Evolutionary conservation across 805 yeast species (phyloP), one percentile per base, ranked within the genome.

Genomic region (Hanseniaspora nectarophila): DNA sequence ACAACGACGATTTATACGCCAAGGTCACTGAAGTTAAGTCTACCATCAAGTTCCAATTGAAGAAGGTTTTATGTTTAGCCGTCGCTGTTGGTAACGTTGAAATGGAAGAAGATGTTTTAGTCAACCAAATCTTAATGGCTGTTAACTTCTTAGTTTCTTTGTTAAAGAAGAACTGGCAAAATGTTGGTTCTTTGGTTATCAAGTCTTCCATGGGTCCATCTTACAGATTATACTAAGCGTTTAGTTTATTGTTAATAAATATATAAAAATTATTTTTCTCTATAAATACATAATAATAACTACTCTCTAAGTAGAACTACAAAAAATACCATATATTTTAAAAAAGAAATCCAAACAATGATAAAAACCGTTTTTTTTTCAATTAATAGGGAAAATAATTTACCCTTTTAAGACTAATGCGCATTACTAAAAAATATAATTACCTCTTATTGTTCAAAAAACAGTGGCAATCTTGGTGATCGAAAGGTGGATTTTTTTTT

Each of bases 151-250:
- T 92, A 74, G 98, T 92, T 65, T 92, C 99, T 63, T 78, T 92
- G 76, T 82, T 92, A 75, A 92, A 92, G 95, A 92, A 92, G 90
- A 87, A 92, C 95, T 92, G 99, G 99, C 99, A 92, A 82, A 92
- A 92, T 78, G 97, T 92, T 72, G 98, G 98, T 69, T 92, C 98
- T 70, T 79, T 92, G 75, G 97, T 89, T 72, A 83, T 92, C 80
- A 92, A 92, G 81, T 87, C 96, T 60, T 81, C 97, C 75, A 92
- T 92, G 99, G 98, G 99, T 78, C 98, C 97, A 73, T 85, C 97
- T 72, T 87, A 82, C 94, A 89, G 97, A 85, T 82, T 92, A 74
- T 92, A 92, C 92, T 92, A 89, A 77, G 70, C 66, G 48, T 18
- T 21, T 34, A 20, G 37, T 35, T 37, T 18, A 21, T 37, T 37